A percentile compares a stretch with the other conserved stretches of the same genome.
These are phyloP conservation scores for Aspergillus cavernicola DNA, from an alignment of 495 filamentous ascomycete genomes.

Conservation along the genomic window DNA sequence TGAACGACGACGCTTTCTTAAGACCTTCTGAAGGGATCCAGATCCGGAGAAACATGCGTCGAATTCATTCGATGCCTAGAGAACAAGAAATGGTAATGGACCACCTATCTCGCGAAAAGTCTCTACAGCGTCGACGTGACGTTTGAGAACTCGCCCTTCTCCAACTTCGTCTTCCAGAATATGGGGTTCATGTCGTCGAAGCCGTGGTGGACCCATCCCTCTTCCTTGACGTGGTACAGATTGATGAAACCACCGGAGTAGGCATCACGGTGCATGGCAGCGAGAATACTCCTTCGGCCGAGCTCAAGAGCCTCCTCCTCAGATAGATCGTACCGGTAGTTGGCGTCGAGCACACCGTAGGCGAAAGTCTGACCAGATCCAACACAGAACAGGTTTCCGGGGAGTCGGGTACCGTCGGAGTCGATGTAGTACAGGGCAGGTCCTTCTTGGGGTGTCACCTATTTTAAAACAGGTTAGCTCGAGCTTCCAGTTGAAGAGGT, in stretches of 20 bases:
- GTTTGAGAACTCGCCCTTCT: constrained; percentile 97
- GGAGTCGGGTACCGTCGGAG: constrained; percentile 87
- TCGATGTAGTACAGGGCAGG: constrained; percentile 99
- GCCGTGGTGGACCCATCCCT: constrained; percentile 96
- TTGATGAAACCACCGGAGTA: constrained; percentile 99
- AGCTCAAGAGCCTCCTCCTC: constrained; percentile 86
- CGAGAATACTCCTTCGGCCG: constrained; percentile 85
- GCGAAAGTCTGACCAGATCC: constrained; percentile 98
- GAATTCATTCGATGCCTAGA: constrained; percentile 10
- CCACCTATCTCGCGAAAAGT: constrained; percentile 16
- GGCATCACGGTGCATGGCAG: constrained; percentile 96
- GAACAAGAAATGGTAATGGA: constrained; percentile 3
- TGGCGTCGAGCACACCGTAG: constrained; percentile 93
- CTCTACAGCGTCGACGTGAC: constrained; percentile 72
- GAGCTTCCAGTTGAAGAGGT: no score
- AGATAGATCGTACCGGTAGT: constrained; percentile 84
- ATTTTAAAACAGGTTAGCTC: background rate
- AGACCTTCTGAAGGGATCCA: no score
- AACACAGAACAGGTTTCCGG: constrained; percentile 96
- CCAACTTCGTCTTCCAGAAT: constrained; percentile 98
- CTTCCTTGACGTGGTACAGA: constrained; percentile 96
- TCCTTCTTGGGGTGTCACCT: constrained; percentile 83
- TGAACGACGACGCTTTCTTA: no score
- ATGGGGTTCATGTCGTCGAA: constrained; percentile 94
- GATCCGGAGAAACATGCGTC: background rate